A percentile compares a stretch with the other conserved stretches of the same genome.
These are phyloP conservation scores for Gossypium stocksii DNA, from an alignment of 345 rosid genomes.

Conservation along the genomic window DNA sequence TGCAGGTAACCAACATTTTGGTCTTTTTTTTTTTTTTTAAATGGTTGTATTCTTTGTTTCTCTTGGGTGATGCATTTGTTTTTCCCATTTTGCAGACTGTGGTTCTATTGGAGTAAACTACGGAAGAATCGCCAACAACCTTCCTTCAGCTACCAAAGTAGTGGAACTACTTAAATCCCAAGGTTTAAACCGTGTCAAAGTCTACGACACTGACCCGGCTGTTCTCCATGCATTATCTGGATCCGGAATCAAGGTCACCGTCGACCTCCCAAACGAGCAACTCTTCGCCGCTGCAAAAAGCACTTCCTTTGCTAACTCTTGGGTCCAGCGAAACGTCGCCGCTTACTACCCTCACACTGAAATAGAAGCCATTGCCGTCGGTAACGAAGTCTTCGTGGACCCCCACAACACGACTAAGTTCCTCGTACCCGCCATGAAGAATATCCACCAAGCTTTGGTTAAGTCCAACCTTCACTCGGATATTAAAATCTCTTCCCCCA, in stretches of 20 bases:
- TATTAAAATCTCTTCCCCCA: slow-evolving; percentile 80
- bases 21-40: not conserved
- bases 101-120: slow-evolving; percentile 92
- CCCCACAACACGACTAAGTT: slow-evolving; percentile 64
- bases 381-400: slow-evolving; percentile 92
- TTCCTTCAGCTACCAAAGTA: slow-evolving; percentile 71
- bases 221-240: slow-evolving; percentile 79
- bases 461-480: slow-evolving; percentile 52
- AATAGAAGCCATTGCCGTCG: slow-evolving; percentile 88
- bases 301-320: slow-evolving; percentile 45
- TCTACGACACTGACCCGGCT: slow-evolving; percentile 73
- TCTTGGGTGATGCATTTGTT: not conserved
- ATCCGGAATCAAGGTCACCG: slow-evolving; percentile 72
- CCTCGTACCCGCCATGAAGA: slow-evolving; percentile 78
- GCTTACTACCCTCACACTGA: slow-evolving; percentile 64
- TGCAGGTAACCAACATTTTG: slow-evolving; percentile 26
- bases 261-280: slow-evolving; percentile 73
- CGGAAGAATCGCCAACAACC: slow-evolving; percentile 74
- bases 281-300: slow-evolving; percentile 61
- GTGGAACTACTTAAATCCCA: slow-evolving; percentile 70
- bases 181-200: slow-evolving; percentile 62
- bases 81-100: slow-evolving; percentile 43
- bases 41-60: not conserved
- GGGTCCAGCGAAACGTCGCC: slow-evolving; percentile 77
- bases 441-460: slow-evolving; percentile 67